Percentiles rank a stretch among this genome's conserved stretches.
These are phyloP conservation scores for Arthrobotrys iridis DNA, from an alignment of 2,329 filamentous ascomycete species.

Conservation along the genomic window DNA sequence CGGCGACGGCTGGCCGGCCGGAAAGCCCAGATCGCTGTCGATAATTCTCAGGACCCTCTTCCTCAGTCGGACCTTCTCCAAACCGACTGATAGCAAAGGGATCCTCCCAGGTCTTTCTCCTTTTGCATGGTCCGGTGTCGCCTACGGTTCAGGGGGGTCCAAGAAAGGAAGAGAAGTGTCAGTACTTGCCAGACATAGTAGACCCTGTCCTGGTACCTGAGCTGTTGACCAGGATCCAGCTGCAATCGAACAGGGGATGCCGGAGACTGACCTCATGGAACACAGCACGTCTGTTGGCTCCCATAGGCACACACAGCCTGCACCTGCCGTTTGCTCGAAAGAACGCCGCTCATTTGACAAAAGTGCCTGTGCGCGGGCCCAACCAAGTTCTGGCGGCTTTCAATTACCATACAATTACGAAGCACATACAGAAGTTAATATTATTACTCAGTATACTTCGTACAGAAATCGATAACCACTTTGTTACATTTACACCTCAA, in stretches of 20 bases:
- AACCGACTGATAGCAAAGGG: constrained; percentile 13
- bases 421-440: no score
- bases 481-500: no score
- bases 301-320: neutral
- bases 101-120: constrained; percentile 16
- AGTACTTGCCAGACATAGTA: constrained; percentile 15
- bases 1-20: no score
- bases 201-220: constrained; percentile 40
- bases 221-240: constrained; percentile 28
- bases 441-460: no score
- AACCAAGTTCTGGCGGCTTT: constrained; percentile 3
- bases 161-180: constrained; percentile 17
- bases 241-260: neutral
- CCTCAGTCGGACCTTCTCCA: constrained; percentile 22
- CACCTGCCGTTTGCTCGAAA: constrained; percentile 6
- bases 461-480: no score
- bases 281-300: constrained; percentile 1
- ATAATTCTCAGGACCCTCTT: neutral
- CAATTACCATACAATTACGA: no score
- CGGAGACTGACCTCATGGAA: constrained; percentile 13
- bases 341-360: neutral
- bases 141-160: constrained; percentile 31
- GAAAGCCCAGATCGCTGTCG: neutral
- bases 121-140: constrained; percentile 31
- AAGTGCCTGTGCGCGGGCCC: constrained; percentile 5